These are phyloP conservation scores for Talaromyces stipitatus DNA, from an alignment of 495 filamentous ascomycete species.

Conservation along the genomic window DNA sequence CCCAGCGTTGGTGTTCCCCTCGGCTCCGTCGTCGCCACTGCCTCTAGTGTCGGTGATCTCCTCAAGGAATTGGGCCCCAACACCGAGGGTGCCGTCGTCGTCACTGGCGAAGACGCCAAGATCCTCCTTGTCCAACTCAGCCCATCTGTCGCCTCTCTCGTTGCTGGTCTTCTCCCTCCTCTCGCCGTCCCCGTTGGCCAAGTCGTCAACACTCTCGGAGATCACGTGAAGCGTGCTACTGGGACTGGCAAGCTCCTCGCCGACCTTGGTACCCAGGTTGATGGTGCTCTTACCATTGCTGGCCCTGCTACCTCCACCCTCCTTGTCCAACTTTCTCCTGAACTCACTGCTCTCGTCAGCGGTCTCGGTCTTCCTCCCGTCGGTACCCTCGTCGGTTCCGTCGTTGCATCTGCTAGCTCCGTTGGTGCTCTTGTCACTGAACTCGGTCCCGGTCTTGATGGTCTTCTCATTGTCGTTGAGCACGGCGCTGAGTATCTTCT, in stretches of 20 bases:
- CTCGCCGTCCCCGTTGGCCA: conserved; percentile 14
- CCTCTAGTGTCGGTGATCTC: conserved; percentile 29
- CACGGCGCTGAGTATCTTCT: conserved; percentile 18
- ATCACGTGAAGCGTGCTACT: conserved; percentile 1
- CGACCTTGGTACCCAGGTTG: conserved; percentile 19
- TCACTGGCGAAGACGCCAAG: conserved; percentile 23
- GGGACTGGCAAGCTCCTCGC: conserved; percentile 11
- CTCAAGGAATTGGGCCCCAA: conserved; percentile 24
- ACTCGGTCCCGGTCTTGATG: conserved; percentile 21
- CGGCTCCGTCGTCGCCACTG: conserved; percentile 22
- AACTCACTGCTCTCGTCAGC: conserved; percentile 23
- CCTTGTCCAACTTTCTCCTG: conserved; percentile 26
- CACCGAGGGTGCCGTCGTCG: conserved; percentile 24
- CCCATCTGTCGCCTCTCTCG: conserved; percentile 11
- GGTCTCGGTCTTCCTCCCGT: conserved; percentile 23
- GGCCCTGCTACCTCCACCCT: conserved; percentile 22
- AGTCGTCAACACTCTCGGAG: conserved; percentile 9
- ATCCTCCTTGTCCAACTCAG: conserved; percentile 19
- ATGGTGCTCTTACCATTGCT: conserved; percentile 23
- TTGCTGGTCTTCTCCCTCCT: conserved; percentile 10
- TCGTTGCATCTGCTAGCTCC: conserved; percentile 20
- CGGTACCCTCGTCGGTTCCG: conserved; percentile 17
- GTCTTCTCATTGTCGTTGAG: conserved; percentile 20
- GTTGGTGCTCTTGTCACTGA: conserved; percentile 23
- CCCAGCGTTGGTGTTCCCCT: conserved; percentile 18